Conservation (phyloP, 257 asterid species). For the Ilex aquifolium region DNA sequence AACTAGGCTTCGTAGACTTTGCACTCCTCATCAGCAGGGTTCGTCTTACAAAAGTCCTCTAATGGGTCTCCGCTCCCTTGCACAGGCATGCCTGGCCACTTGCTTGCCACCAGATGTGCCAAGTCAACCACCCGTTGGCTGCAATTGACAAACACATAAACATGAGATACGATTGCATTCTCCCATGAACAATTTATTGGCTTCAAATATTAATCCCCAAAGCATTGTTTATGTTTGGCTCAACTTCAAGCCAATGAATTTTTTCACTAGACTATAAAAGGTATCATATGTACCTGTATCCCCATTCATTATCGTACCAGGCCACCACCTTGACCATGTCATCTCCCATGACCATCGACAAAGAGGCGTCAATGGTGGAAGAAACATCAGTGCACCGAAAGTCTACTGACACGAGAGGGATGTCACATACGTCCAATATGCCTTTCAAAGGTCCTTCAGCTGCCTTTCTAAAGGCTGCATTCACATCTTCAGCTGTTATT, state of each 20-base stretch:
- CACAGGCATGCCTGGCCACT: slow-evolving; percentile 65
- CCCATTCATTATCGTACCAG: slow-evolving; percentile 97
- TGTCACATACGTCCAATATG: slow-evolving; percentile 66
- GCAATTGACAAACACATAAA: slow-evolving; percentile 18
- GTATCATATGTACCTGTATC: slow-evolving; percentile 54
- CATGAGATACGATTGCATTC: too few species aligned
- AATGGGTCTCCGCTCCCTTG: slow-evolving; percentile 69
- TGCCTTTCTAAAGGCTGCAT: slow-evolving; percentile 80
- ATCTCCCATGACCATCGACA: slow-evolving; percentile 97
- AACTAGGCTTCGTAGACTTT: slow-evolving; percentile 58
- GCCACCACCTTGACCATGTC: slow-evolving; percentile 98
- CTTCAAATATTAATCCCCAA: too few species aligned
- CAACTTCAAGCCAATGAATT: too few species aligned
- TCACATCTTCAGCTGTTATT: slow-evolving; percentile 64
- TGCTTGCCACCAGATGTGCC: slow-evolving; percentile 78
- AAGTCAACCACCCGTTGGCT: slow-evolving; percentile 91
- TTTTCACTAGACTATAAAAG: not conserved
- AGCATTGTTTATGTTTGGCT: too few species aligned
- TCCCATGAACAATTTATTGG: too few species aligned
- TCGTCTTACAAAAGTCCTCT: slow-evolving; percentile 74
- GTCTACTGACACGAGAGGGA: slow-evolving; percentile 74
- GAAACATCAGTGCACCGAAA: slow-evolving; percentile 78
- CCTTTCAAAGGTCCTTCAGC: slow-evolving; percentile 68
- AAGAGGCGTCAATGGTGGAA: slow-evolving; percentile 66
- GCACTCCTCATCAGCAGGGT: slow-evolving; percentile 84